These are phyloP conservation scores for Phytophthora boehmeriae DNA, from an alignment of 352 stramenopile genomes.

Conservation along the genomic window DNA sequence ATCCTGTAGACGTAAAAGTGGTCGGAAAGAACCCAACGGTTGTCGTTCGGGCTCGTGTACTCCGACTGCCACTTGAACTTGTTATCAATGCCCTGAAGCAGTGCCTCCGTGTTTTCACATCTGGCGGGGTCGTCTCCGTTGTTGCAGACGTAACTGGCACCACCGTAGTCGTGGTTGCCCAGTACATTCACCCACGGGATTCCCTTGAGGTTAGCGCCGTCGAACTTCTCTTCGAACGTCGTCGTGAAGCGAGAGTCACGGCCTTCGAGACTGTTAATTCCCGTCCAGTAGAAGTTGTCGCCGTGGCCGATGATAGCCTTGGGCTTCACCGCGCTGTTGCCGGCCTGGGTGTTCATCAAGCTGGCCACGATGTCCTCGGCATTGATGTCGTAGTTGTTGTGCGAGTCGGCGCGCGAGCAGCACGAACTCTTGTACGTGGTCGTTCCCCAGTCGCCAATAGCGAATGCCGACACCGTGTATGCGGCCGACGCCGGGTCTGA, in stretches of 20 bases:
- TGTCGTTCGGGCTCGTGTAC: conserved; percentile 4
- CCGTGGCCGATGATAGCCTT: conserved; percentile 39
- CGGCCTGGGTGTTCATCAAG: conserved; percentile 50
- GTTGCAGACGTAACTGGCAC: conserved; percentile 44
- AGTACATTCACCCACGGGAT: not conserved
- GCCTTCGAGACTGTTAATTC: not conserved
- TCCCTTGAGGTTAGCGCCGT: not conserved
- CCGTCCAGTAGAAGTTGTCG: conserved; percentile 4
- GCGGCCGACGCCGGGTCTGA: conserved; percentile 41
- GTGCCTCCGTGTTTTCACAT: conserved; percentile 1
- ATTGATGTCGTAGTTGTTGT: conserved; percentile 54
- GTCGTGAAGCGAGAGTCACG: conserved; percentile 1
- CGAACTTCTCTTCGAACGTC: conserved; percentile 1
- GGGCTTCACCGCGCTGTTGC: conserved; percentile 29
- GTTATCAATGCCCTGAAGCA: not conserved
- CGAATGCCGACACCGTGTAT: conserved; percentile 50
- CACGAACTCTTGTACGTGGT: conserved; percentile 54
- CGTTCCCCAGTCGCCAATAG: conserved; percentile 64
- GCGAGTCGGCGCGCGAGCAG: conserved; percentile 48
- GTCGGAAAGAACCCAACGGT: not conserved
- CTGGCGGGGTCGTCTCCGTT: conserved; percentile 8
- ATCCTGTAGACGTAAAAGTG: conserved; percentile 1
- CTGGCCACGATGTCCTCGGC: conserved; percentile 51
- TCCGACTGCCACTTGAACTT: conserved; percentile 4
- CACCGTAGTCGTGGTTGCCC: conserved; percentile 61